A percentile compares a stretch with the other conserved stretches of the same genome.
Evolutionary conservation across 176 grass and related monocot genomes (phyloP).

Genomic region (Carex scoparia): DNA sequence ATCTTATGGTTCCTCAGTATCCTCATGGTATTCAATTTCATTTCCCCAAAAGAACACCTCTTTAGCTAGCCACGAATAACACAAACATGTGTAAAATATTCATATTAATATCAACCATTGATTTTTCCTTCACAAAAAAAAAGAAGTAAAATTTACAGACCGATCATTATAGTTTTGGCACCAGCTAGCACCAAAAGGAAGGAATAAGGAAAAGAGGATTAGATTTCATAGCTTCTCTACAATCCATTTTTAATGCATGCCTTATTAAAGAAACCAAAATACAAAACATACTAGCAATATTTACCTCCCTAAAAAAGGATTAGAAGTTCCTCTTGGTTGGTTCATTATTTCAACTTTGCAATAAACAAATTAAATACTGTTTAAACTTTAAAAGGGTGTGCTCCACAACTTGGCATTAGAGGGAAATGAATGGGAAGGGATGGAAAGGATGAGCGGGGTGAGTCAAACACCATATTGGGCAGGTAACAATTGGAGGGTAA

Average conservation of each 20-base stretch:
- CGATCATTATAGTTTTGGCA: not conserved
- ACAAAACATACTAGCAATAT: not conserved
- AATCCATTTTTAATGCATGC: not conserved
- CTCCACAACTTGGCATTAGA: not conserved
- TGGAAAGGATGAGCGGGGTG: not conserved
- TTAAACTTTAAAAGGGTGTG: not conserved
- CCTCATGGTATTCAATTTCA: not conserved
- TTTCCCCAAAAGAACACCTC: not conserved
- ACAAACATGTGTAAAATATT: not conserved
- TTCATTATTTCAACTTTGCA: not conserved
- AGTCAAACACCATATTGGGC: not conserved
- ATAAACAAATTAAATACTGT: not conserved
- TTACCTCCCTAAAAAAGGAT: not conserved
- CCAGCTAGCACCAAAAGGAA: not conserved
- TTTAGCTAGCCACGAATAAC: not conserved
- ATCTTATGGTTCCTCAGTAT: not conserved
- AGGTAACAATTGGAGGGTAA: not conserved
- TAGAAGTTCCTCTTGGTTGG: not conserved
- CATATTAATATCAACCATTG: not conserved
- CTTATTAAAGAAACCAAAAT: not conserved
- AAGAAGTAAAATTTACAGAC: not conserved
- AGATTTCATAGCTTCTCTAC: not conserved
- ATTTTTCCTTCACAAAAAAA: not conserved
- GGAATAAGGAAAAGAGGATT: not conserved
- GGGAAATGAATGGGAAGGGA: not conserved